Evolutionary conservation across 768 basidiomycete species (phyloP).

Genomic region (Lepiota brunneoincarnata): DNA sequence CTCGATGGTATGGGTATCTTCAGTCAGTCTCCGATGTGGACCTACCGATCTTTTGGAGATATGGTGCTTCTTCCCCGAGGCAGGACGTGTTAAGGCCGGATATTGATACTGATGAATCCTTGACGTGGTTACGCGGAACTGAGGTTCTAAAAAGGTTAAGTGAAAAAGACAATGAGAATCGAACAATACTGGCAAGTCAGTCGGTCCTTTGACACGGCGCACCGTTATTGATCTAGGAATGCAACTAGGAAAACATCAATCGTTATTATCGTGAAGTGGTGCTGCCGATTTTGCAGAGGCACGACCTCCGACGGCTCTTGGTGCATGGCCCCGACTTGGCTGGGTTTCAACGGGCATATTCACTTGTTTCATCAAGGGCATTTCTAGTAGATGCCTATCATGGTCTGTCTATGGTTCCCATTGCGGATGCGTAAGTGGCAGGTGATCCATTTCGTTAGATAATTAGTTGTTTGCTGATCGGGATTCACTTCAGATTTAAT

Average conservation of each 20-base stretch:
- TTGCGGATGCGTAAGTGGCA: slow-evolving; percentile 72
- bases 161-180: slow-evolving; percentile 39
- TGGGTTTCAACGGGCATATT: slow-evolving; percentile 52
- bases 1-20: slow-evolving; percentile 65
- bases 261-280: slow-evolving; percentile 34
- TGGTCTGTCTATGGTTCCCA: slow-evolving; percentile 78
- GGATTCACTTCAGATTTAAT: slow-evolving; percentile 55
- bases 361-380: slow-evolving; percentile 76
- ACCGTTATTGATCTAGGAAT: slow-evolving; percentile 4
- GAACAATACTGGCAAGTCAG: background rate
- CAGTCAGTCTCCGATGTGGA: slow-evolving; percentile 63
- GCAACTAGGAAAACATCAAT: slow-evolving; percentile 30
- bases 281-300: slow-evolving; percentile 26
- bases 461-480: slow-evolving; percentile 2
- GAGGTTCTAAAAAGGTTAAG: slow-evolving; percentile 34
- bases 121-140: slow-evolving; percentile 7
- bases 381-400: slow-evolving; percentile 85
- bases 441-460: background rate
- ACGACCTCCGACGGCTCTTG: slow-evolving; percentile 14
- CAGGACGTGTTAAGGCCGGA: slow-evolving; percentile 11
- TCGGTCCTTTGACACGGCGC: background rate
- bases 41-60: slow-evolving; percentile 61
- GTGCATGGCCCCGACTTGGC: slow-evolving; percentile 23
- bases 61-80: slow-evolving; percentile 8
- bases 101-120: background rate